phyloP scores from a whole-genome alignment of 169 alveolate genomes.

The Plasmodium knowlesi region DNA sequence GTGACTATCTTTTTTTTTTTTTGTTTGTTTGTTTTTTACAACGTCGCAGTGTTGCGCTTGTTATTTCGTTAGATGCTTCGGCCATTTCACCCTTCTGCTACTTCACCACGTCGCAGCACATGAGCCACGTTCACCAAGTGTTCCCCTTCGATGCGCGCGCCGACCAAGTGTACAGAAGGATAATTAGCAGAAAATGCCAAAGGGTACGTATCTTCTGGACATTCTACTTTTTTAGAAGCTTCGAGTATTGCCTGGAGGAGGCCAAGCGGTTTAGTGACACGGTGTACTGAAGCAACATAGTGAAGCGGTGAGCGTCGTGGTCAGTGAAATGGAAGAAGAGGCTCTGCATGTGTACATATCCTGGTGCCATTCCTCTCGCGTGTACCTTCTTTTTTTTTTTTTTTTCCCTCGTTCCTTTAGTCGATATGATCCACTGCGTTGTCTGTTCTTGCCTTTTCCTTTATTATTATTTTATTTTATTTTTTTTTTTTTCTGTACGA shows the following conservation, averaged over 20 bases:
- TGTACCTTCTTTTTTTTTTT: not conserved
- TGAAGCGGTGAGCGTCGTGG: not conserved
- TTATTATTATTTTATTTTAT: not conserved
- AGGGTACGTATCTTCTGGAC: conserved; percentile 40
- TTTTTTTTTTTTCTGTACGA: not conserved
- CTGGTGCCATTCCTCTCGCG: not conserved
- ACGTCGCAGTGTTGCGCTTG: not conserved
- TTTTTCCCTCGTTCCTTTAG: not conserved
- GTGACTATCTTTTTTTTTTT: not conserved
- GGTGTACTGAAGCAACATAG: not conserved
- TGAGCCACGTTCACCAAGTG: conserved; percentile 9
- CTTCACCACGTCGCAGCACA: not conserved
- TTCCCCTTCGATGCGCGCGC: conserved; percentile 7
- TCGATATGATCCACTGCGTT: not conserved
- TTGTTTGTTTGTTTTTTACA: not conserved
- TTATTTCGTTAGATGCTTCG: not conserved
- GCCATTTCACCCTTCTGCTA: not conserved
- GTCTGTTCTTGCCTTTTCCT: not conserved
- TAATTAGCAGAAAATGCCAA: conserved; percentile 11
- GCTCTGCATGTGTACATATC: not conserved
- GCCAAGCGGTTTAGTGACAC: conserved; percentile 23
- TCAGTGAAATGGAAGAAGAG: not conserved
- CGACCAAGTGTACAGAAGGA: conserved; percentile 23
- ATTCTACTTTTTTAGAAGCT: conserved; percentile 36
- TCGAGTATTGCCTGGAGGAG: conserved; percentile 41